Evolutionary conservation across 1,139 yeast genomes (phyloP).

Genomic region (Pichia sp.): DNA sequence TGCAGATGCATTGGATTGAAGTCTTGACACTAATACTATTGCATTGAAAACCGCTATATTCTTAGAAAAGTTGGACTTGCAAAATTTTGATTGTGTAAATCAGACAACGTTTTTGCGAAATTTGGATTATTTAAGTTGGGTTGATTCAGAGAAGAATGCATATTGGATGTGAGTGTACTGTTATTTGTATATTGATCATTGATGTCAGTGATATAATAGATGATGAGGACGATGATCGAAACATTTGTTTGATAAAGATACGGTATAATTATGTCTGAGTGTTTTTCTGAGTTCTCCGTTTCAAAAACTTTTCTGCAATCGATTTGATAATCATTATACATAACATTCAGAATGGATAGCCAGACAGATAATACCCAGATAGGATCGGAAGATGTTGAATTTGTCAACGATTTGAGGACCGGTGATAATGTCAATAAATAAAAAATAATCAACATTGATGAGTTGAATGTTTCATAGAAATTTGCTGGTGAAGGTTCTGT

Average conservation of each 20-base stretch:
- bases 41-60: slow-evolving; percentile 85
- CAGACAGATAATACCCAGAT: slow-evolving; percentile 91
- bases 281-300: slow-evolving; percentile 18
- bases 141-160: too few relatives aligned
- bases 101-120: background rate
- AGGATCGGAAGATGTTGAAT: slow-evolving; percentile 89
- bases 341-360: slow-evolving; percentile 64
- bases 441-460: slow-evolving; percentile 66
- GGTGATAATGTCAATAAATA: slow-evolving; percentile 81
- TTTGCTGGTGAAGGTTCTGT: slow-evolving; percentile 32
- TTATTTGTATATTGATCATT: background rate
- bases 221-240: slow-evolving; percentile 9
- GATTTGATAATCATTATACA: slow-evolving; percentile 65
- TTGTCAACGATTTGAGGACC: slow-evolving; percentile 81
- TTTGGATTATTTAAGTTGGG: background rate
- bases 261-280: slow-evolving; percentile 25
- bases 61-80: slow-evolving; percentile 67
- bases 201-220: background rate
- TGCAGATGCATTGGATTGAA: slow-evolving; percentile 70
- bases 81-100: slow-evolving; percentile 12
- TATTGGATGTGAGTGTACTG: too few relatives aligned
- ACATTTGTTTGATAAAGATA: background rate
- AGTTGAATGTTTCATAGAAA: slow-evolving; percentile 44
- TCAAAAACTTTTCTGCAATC: slow-evolving; percentile 33
- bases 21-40: slow-evolving; percentile 84